Base-by-base conservation (phyloP, 352 stramenopile genomes). In the Phytopythium montanum region DNA sequence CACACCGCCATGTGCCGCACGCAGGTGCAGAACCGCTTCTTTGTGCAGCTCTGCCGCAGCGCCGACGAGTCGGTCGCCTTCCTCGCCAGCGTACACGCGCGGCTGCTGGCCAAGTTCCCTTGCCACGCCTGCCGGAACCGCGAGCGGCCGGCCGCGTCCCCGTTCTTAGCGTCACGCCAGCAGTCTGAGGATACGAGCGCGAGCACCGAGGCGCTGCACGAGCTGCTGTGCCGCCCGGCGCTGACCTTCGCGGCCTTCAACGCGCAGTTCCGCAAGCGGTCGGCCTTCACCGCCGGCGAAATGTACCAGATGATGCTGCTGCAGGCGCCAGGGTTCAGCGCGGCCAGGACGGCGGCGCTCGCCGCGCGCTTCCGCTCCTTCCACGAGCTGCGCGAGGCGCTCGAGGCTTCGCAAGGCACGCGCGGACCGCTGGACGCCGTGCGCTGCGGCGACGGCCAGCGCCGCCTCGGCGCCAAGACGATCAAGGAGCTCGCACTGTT, bases 251-350 rank as follows among this genome's bases (percentile, higher is more conserved):
- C 53, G 5, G 70, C 75, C 10, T 95, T 95, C 60, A 93, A 93
- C 53, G 67, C 73, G 5, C 69, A 81, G 23, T 93, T 90, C 66
- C 80, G 81, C 9, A 95, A 93, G 59, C 88, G 90, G 55, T 62
- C 66, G 2, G 76, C 87, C 26, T 90, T 93, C 23, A 87, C 73
- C 0, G 81, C 83, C 5, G 68, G 75, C 25, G 83, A 95, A 38
- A 75, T 95, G 59, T 89, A 86, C 58, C 81, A 92, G 54, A 83
- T 84, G 66, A 95, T 95, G 86, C 76, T 95, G 3, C 83, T 90
- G 63, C 86, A 95, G 62, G 73, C 75, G 5, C 81, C 81, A 5
- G 75, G 78, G 0, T 46, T 93, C 0, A 90, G 78, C 59, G 75
- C 74, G 18, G 61, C 74, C 19, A 87, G 86, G 57, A 83, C 76